phyloP scores from a whole-genome alignment of 495 filamentous ascomycete species.

The Penicillium pulvis region DNA sequence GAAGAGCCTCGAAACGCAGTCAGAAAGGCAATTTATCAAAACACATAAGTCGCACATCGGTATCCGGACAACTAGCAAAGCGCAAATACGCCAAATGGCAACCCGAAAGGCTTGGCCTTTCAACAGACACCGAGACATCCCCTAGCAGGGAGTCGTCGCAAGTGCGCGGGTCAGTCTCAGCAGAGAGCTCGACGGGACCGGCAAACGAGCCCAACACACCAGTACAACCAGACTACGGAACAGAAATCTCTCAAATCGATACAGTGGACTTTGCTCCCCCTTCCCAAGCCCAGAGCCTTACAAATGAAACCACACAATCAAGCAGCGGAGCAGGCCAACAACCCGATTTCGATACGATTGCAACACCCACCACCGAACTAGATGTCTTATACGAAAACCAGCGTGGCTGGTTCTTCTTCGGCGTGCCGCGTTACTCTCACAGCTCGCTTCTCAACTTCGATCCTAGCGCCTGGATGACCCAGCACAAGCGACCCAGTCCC shows the following conservation, averaged over 20 bases:
- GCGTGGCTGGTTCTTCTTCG: constrained; percentile 82
- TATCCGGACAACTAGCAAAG: constrained; percentile 51
- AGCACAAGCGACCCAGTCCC: constrained; percentile 66
- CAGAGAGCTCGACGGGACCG: constrained; percentile 22
- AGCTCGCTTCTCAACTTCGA: constrained; percentile 87
- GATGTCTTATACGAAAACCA: constrained; percentile 97
- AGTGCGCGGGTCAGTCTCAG: constrained; percentile 22
- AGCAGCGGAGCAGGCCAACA: constrained; percentile 23
- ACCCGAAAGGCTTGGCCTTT: constrained; percentile 45
- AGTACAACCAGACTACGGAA: constrained; percentile 17
- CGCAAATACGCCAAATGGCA: constrained; percentile 68
- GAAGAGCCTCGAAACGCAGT: constrained; percentile 22
- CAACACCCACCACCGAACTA: constrained; percentile 51
- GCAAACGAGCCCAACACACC: constrained; percentile 2
- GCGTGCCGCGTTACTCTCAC: constrained; percentile 83
- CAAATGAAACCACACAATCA: constrained; percentile 24
- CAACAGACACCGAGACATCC: constrained; percentile 24
- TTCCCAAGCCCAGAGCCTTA: constrained; percentile 21
- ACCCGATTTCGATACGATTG: constrained; percentile 6
- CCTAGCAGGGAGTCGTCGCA: constrained; percentile 27
- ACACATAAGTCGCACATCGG: constrained; percentile 37
- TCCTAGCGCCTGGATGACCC: constrained; percentile 82
- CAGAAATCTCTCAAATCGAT: constrained; percentile 14
- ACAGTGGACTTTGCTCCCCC: constrained; percentile 20
- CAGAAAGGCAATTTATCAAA: constrained; percentile 28